Evolutionary conservation across 83 land plant species (phyloP).

Genomic region (Diphasiastrum complanatum): DNA sequence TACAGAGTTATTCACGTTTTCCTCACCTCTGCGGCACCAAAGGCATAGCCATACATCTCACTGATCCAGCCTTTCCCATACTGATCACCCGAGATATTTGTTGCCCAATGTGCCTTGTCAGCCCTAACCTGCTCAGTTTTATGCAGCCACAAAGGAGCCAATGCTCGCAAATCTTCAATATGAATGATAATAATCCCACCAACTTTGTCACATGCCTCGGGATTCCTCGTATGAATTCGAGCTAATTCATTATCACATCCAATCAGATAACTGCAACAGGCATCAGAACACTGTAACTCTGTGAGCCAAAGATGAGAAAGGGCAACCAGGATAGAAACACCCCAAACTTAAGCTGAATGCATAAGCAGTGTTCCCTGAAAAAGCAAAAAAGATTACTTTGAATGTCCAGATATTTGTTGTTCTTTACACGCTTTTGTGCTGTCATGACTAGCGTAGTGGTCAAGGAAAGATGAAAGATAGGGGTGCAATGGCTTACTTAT

Average conservation of each 20-base stretch:
- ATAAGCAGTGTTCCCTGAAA: too few species aligned
- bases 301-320: background rate
- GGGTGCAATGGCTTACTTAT: constrained; percentile 68
- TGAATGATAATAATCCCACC: constrained; percentile 96
- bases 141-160: constrained; percentile 82
- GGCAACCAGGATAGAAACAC: too few species aligned
- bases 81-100: constrained; percentile 75
- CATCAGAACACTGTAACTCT: constrained; percentile 13
- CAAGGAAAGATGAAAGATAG: background rate
- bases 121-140: constrained; percentile 94
- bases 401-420: background rate
- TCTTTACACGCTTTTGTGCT: background rate
- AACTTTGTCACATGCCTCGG: constrained; percentile 89
- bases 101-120: constrained; percentile 85
- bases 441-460: background rate
- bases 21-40: constrained; percentile 93
- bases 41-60: constrained; percentile 98
- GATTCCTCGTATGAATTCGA: constrained; percentile 68
- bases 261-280: constrained; percentile 63
- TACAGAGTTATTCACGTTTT: constrained; percentile 1
- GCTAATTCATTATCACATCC: constrained; percentile 94
- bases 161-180: constrained; percentile 75
- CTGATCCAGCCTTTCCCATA: constrained; percentile 92
- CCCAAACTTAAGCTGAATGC: background rate
- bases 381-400: background rate